A percentile compares a stretch with the other conserved stretches of the same genome.
Evolutionary conservation across 2,329 filamentous ascomycete species (phyloP).

Genomic region (Parastagonospora avenae): DNA sequence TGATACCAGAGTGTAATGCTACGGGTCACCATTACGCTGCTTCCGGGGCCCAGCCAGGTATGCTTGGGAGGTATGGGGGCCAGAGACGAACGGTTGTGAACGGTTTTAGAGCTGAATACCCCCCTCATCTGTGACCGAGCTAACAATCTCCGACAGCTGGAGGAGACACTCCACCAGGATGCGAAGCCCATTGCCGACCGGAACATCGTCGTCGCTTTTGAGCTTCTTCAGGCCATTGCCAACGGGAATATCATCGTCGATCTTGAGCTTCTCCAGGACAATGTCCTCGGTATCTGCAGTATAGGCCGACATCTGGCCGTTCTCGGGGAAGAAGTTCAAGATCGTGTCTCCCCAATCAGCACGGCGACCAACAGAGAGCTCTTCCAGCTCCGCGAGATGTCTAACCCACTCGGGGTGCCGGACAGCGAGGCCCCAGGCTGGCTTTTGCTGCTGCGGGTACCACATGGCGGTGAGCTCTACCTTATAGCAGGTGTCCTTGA

Average conservation of each 20-base stretch:
- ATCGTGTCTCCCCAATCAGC: constrained; percentile 30
- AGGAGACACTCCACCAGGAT: constrained; percentile 30
- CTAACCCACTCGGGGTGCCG: constrained; percentile 38
- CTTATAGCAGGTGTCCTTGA: constrained; percentile 34
- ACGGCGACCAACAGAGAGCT: constrained; percentile 24
- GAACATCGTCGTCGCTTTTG: not conserved
- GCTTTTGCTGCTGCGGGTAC: constrained; percentile 22
- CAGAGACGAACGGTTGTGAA: not conserved
- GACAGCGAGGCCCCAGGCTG: constrained; percentile 39
- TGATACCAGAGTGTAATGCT: too few species aligned
- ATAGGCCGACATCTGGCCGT: constrained; percentile 21
- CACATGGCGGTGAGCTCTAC: constrained; percentile 35
- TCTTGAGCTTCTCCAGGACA: constrained; percentile 4
- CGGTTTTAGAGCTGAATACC: constrained; percentile 5
- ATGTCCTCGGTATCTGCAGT: constrained; percentile 12
- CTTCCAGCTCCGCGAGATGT: constrained; percentile 33
- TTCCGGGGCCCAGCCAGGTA: too few species aligned
- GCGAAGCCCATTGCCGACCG: constrained; percentile 25
- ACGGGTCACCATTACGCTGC: too few species aligned
- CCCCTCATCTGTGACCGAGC: constrained; percentile 9
- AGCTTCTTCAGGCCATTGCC: too few species aligned
- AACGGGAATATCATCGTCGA: constrained; percentile 1
- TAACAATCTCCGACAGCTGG: constrained; percentile 33
- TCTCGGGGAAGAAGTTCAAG: constrained; percentile 33
- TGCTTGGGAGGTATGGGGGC: too few species aligned